Conservation (phyloP, 148 eudicot species). For the Euryodendron excelsum region DNA sequence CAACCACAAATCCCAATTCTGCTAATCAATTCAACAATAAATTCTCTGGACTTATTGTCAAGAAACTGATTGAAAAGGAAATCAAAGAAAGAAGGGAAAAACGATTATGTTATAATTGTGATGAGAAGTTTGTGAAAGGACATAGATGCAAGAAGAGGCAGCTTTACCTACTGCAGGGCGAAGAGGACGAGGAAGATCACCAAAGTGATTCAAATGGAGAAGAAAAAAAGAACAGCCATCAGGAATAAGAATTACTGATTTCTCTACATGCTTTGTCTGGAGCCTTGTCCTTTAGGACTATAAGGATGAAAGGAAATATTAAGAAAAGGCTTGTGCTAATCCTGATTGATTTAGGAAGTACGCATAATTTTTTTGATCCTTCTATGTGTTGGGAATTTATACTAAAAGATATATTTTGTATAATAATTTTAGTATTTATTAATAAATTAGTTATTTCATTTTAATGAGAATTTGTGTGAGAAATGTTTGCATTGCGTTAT, state of each 20-base stretch:
- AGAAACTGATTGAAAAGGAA: not conserved
- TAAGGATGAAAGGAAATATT: not conserved
- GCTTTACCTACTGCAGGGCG: not conserved
- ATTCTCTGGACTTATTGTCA: not conserved
- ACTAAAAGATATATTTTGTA: too few species aligned
- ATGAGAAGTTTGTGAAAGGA: not conserved
- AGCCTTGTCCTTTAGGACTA: not conserved
- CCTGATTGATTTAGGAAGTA: too few species aligned
- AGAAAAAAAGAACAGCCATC: too few species aligned
- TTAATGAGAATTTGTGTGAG: too few species aligned
- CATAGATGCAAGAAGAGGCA: not conserved
- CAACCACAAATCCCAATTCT: not conserved
- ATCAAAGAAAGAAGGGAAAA: not conserved
- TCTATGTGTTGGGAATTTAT: too few species aligned
- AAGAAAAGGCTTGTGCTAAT: not conserved
- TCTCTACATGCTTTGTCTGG: not conserved
- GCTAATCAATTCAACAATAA: not conserved
- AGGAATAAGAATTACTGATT: not conserved
- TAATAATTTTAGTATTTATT: too few species aligned
- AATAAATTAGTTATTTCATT: too few species aligned
- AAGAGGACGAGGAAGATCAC: not conserved
- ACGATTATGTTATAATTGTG: not conserved
- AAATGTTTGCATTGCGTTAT: too few species aligned
- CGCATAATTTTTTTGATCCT: too few species aligned
- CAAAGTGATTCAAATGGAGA: too few species aligned